Conservation (phyloP, 495 filamentous ascomycete genomes). For the Podospora pseudopauciseta region DNA sequence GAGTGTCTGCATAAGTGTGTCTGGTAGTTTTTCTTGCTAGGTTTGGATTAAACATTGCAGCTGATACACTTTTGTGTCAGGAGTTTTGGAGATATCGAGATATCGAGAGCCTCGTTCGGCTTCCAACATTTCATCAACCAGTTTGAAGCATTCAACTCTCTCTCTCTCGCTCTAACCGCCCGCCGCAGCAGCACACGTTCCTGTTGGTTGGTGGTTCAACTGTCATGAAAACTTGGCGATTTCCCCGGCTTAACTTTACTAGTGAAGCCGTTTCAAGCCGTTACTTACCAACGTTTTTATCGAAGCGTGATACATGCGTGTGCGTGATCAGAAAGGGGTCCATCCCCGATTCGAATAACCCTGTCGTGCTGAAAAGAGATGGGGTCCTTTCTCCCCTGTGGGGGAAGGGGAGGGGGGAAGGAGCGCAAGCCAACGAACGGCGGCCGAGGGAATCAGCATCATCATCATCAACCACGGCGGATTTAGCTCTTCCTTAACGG, state of each 20-base stretch:
- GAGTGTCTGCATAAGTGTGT: no score
- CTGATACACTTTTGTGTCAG: neutral
- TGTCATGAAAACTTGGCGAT: no score
- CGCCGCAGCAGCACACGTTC: neutral
- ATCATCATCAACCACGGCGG: no score
- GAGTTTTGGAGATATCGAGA: neutral
- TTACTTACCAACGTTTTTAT: neutral
- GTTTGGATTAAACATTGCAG: neutral
- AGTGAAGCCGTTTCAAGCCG: neutral
- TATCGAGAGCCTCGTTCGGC: neutral
- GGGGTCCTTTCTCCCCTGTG: slow-evolving; percentile 2
- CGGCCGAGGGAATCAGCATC: neutral
- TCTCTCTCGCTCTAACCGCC: neutral
- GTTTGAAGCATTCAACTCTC: no score
- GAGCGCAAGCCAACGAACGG: neutral
- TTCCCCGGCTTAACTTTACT: neutral
- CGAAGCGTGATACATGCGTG: neutral
- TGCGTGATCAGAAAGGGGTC: neutral
- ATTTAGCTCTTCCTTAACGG: neutral
- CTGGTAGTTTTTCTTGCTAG: neutral
- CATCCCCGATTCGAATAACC: neutral
- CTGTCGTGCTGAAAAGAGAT: slow-evolving; percentile 9
- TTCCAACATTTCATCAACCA: no score
- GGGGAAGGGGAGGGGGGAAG: neutral
- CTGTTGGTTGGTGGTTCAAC: neutral